These are phyloP conservation scores for Bipolaris bicolor DNA, from an alignment of 2,329 filamentous ascomycete species.

Conservation along the genomic window DNA sequence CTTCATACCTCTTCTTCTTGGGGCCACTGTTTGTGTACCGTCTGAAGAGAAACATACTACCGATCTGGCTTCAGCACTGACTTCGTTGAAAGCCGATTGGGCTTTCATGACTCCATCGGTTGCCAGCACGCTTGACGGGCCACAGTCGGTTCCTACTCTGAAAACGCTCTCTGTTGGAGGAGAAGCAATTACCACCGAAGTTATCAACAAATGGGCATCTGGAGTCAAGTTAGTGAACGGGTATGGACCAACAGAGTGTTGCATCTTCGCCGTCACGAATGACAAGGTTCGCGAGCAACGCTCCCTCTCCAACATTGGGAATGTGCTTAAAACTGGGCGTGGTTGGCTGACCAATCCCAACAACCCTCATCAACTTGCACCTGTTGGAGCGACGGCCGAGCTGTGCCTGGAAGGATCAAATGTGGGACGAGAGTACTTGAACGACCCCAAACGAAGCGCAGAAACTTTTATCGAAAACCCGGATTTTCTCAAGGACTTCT, in stretches of 20 bases:
- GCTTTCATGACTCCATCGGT: conserved; percentile 45
- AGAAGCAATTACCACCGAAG: conserved; percentile 35
- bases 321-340: conserved; percentile 27
- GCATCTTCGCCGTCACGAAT: conserved; percentile 37
- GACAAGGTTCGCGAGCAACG: conserved; percentile 27
- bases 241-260: conserved; percentile 40
- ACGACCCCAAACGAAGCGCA: conserved; percentile 32
- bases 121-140: conserved; percentile 42
- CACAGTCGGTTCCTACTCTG: conserved; percentile 46
- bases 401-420: conserved; percentile 42
- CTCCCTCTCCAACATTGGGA: conserved; percentile 36
- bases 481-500: conserved; percentile 29
- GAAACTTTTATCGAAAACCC: conserved; percentile 37
- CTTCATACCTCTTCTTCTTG: conserved; percentile 39
- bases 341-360: conserved; percentile 39
- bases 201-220: conserved; percentile 34
- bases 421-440: conserved; percentile 42
- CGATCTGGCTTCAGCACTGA: conserved; percentile 50
- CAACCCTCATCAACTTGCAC: conserved; percentile 37
- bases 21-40: conserved; percentile 45
- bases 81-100: conserved; percentile 37
- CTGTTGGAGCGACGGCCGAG: conserved; percentile 40
- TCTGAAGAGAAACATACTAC: conserved; percentile 52
- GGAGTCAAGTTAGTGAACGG: conserved; percentile 36
- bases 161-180: conserved; percentile 45